phyloP scores from a whole-genome alignment of 2,329 filamentous ascomycete genomes.

The Xylaria sp. region DNA sequence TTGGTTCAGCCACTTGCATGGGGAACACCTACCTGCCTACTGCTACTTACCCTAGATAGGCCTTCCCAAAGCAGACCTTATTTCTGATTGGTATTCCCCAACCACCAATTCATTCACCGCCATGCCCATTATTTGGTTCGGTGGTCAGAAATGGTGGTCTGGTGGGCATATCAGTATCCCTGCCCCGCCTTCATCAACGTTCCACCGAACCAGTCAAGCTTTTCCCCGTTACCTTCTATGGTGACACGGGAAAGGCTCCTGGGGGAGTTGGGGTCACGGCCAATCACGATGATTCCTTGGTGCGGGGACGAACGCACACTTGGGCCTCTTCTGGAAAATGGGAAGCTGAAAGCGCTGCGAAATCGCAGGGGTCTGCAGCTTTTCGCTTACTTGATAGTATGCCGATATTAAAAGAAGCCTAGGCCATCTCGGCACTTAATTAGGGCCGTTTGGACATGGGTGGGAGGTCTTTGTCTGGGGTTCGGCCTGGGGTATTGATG shows the following conservation, averaged over 20 bases:
- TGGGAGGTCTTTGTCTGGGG: neutral
- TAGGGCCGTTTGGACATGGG: neutral
- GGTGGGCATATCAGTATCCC: conserved; percentile 19
- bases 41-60: neutral
- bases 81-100: neutral
- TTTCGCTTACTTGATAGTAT: conserved; percentile 3
- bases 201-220: conserved; percentile 17
- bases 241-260: neutral
- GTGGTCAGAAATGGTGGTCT: conserved; percentile 17
- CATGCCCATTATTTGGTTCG: conserved; percentile 12
- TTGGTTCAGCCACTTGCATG: conserved; percentile 1
- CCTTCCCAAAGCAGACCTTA: neutral
- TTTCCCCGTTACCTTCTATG: neutral
- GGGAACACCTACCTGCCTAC: neutral
- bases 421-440: conserved; percentile 23
- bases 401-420: conserved; percentile 12
- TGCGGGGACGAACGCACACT: conserved; percentile 26
- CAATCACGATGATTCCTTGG: conserved; percentile 21
- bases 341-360: conserved; percentile 12
- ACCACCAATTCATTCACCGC: conserved; percentile 27
- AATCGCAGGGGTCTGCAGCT: conserved; percentile 10
- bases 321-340: conserved; percentile 15
- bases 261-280: neutral
- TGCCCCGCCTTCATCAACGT: conserved; percentile 14
- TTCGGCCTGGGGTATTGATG: neutral